Evolutionary conservation across 2,329 filamentous ascomycete genomes (phyloP).

Genomic region (Colletotrichum melonis): DNA sequence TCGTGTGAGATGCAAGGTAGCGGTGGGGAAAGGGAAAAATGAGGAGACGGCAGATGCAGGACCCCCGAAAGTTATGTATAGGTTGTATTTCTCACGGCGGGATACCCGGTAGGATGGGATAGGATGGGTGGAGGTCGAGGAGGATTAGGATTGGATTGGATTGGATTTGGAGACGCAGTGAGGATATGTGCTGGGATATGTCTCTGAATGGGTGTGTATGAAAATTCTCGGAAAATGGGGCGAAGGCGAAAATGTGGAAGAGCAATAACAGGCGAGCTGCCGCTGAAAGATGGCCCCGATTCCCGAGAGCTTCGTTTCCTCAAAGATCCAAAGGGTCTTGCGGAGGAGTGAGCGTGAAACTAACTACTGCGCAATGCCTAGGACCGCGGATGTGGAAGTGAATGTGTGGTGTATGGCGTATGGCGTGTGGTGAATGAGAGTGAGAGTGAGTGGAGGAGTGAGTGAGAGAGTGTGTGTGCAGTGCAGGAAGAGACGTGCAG

Average conservation of each 20-base stretch:
- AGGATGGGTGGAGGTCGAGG: constrained; percentile 10
- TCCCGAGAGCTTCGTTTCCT: neutral
- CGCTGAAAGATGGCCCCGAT: neutral
- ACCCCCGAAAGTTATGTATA: constrained; percentile 12
- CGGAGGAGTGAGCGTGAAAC: neutral
- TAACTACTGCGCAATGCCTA: neutral
- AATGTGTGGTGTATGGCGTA: neutral
- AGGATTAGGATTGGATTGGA: constrained; percentile 23
- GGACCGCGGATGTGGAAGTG: neutral
- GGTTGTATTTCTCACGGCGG: constrained; percentile 9
- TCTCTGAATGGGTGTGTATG: constrained; percentile 2
- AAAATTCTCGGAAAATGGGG: constrained; percentile 3
- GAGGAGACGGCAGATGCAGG: constrained; percentile 15
- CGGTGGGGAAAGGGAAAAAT: neutral
- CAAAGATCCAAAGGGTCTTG: neutral
- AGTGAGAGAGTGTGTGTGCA: neutral
- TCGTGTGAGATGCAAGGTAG: constrained; percentile 21
- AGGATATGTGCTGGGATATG: constrained; percentile 13
- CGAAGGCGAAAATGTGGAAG: constrained; percentile 9
- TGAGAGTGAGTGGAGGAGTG: neutral
- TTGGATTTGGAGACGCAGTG: constrained; percentile 12
- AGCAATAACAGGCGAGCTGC: neutral
- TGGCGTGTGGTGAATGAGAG: neutral
- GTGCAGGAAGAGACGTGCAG: constrained; percentile 12
- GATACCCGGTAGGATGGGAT: constrained; percentile 32